These are phyloP conservation scores for Mesembryanthemum crystallinum DNA, from an alignment of 148 eudicot species.

Conservation along the genomic window DNA sequence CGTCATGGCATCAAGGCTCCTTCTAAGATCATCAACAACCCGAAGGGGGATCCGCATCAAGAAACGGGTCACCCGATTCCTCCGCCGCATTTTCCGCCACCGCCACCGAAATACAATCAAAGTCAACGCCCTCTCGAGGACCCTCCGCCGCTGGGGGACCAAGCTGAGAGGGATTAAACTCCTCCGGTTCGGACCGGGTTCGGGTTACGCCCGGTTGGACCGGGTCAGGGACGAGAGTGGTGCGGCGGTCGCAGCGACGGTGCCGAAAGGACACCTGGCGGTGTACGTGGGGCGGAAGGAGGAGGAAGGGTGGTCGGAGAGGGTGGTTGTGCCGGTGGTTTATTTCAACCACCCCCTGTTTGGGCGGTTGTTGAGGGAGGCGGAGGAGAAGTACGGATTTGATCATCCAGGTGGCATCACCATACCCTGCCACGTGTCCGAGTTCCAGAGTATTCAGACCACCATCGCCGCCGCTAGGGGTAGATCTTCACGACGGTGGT, in stretches of 20 bases:
- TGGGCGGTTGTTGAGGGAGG: conserved; percentile 42
- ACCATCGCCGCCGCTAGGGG: conserved; percentile 14
- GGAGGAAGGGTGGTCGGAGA: conserved; percentile 19
- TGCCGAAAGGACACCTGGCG: conserved; percentile 55
- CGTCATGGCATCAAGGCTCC: conserved; percentile 5
- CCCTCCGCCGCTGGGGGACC: not conserved
- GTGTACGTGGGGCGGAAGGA: conserved; percentile 46
- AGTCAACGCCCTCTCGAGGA: not conserved
- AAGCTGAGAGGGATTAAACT: not conserved
- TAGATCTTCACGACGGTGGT: not conserved
- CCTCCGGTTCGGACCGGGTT: not conserved
- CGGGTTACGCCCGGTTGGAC: conserved; percentile 27
- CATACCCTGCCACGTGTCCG: conserved; percentile 53
- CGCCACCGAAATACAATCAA: too few relatives aligned
- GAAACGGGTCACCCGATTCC: conserved; percentile 8
- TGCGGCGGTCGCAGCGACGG: conserved; percentile 1
- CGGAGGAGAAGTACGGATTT: conserved; percentile 49
- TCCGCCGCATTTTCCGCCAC: not conserved
- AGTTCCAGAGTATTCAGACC: conserved; percentile 36
- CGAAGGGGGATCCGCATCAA: conserved; percentile 12
- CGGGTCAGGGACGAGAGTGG: not conserved
- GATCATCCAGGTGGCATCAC: conserved; percentile 50
- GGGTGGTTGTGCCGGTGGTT: conserved; percentile 49
- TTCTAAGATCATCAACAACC: not conserved
- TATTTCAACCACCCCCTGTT: conserved; percentile 63